Base-by-base conservation (phyloP, 2,329 filamentous ascomycete species). In the Aureobasidium pullulans region DNA sequence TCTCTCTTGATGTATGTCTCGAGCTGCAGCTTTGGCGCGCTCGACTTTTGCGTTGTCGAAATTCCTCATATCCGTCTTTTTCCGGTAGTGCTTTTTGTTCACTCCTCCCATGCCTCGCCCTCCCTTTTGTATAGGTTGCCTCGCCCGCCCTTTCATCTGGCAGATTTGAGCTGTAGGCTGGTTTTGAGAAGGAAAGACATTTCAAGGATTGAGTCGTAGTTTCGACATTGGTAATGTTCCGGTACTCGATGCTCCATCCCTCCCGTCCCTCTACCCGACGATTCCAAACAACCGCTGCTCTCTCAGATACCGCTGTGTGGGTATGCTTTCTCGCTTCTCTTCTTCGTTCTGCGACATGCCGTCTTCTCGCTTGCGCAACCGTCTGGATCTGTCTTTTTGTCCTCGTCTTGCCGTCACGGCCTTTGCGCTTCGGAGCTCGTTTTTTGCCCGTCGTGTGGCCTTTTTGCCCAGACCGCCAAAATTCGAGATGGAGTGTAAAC, bases 211-310 rank as follows among this genome's bases (percentile, higher is more conserved):
- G 59, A 61, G 44, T 56, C 42, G 52, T 47, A 59, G 43, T 61
- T 57, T 50, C 50, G 50, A 57, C 52, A 42, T 36, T 16, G 46
- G 52, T 57, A 49, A 64, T 67, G 66, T 69, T 59, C 62, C 66
- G 66, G 67, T 49, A 67, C 68, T 69, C 53, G 36, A 61, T 60
- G 67, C 70, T 70, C 71, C 70, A 64, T 71, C 68, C 74, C 73
- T 73, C 76, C 77, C 66, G 75, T 65, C 70, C 72, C 76, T 75
- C 75, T 72, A 63, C 63, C 23, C 60, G 53, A 62, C 63, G 64
- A 69, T 67, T 65, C 70, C 71, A 54, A 54, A 6, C 8, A 42
- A 64, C 70, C 63, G 64, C 68, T 68, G 68, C 68, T 71, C 68
- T 69, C 66, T 65, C 64, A 63, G 66, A 69, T 66, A 69, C 67